These are phyloP conservation scores for Clausena lansium DNA, from an alignment of 345 rosid genomes.

Conservation along the genomic window DNA sequence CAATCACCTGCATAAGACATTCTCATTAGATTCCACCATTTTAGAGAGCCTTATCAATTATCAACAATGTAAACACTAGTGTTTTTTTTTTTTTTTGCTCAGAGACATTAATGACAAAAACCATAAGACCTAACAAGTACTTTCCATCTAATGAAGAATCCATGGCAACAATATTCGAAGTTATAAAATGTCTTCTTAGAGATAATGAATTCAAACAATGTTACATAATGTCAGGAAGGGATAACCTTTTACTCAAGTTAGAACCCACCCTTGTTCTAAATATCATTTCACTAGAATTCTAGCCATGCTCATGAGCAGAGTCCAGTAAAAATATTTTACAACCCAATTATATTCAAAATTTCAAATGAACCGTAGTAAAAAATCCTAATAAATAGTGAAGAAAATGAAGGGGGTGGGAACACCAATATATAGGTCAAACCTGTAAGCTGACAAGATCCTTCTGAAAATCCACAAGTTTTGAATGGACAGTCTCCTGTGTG, in stretches of 20 bases:
- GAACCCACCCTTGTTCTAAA: background rate
- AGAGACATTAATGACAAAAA: background rate
- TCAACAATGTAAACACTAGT: background rate
- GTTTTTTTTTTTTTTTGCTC: no score
- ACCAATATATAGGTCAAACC: constrained; percentile 38
- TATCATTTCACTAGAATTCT: background rate
- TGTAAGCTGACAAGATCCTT: constrained; percentile 62
- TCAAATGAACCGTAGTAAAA: background rate
- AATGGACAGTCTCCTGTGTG: constrained; percentile 56
- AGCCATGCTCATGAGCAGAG: background rate
- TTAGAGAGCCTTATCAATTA: constrained; percentile 8
- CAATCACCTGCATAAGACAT: constrained; percentile 53
- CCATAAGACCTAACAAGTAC: background rate
- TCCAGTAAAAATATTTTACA: background rate
- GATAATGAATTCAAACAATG: background rate
- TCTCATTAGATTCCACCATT: constrained; percentile 5
- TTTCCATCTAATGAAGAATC: background rate
- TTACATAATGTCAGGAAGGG: background rate
- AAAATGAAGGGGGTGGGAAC: background rate
- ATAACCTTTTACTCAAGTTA: background rate
- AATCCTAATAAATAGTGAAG: background rate
- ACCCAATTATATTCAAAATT: background rate
- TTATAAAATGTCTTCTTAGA: background rate
- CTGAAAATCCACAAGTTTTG: constrained; percentile 77
- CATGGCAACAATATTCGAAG: background rate